phyloP scores from a whole-genome alignment of 306 rosid genomes.

The Albizia julibrissin region DNA sequence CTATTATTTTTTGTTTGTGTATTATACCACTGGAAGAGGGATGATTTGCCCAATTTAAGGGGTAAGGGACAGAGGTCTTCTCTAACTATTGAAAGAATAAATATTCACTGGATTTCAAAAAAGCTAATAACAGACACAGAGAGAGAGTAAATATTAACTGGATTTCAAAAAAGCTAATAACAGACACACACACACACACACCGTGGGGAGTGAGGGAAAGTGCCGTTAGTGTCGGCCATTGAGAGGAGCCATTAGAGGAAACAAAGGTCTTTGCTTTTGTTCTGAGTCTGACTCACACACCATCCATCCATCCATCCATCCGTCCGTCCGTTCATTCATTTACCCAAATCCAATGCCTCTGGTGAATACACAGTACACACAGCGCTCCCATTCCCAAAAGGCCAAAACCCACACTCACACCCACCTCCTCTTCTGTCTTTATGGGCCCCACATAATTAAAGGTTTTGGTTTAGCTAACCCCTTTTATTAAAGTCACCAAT shows the following conservation, averaged over 20 bases:
- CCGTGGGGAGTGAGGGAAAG: neutral
- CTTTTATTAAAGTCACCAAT: no score
- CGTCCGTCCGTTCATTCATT: no score
- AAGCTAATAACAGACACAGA: no score
- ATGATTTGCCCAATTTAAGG: no score
- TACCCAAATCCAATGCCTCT: neutral
- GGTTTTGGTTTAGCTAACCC: neutral
- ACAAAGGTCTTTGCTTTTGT: neutral
- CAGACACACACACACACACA: no score
- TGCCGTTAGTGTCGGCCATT: neutral
- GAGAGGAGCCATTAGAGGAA: neutral
- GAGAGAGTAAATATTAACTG: no score
- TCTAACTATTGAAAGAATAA: no score
- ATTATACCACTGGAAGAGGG: no score
- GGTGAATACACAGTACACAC: neutral
- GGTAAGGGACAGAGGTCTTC: no score
- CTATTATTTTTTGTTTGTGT: no score
- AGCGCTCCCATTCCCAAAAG: neutral
- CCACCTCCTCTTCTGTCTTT: neutral
- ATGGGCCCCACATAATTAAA: neutral
- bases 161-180: no score
- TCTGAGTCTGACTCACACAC: neutral
- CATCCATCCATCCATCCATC: neutral
- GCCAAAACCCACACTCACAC: neutral
- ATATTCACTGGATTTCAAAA: neutral